Evolutionary conservation across 2,329 filamentous ascomycete species (phyloP), one percentile per base, ranked within the genome.

Genomic region (Epichloe uncinata): DNA sequence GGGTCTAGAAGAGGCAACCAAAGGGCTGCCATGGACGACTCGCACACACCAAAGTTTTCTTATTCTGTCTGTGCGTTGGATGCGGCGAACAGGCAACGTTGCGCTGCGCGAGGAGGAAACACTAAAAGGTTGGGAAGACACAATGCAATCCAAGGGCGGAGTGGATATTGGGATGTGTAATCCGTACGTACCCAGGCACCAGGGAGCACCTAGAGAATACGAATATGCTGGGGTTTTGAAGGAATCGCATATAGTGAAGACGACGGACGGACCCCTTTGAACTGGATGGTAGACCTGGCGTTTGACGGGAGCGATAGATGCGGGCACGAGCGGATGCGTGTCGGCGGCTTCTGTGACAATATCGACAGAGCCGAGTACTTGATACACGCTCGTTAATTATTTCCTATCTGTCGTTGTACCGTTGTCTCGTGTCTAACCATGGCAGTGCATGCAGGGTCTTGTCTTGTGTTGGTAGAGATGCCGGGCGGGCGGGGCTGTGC

Each of bases 291-390:
- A 42, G 38, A 38, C 26, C 2, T 41, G 46, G 46, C 41, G 46
- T 48, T 48, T 42, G 22, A 48, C 33, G 37, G 46, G 46, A 18
- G 36, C 26, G 18, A 48, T 48, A 41, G 22, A 35, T 48, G 11
- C 22, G 46, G 46, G 37, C 38, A 47, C 35, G 35, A 47, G 35
- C 45, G 22, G 16, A 47, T 47, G 35, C n/a, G 13, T 47, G 4
- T 38, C 33, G 12, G 3, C 40, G 11, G 26, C 37, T 48, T 16
- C 26, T 30, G 26, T 30, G 8, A 30, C 7, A 30, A 9, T 30
- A 3, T 30, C 26, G 26, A 30, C 26, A 30, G 26, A 30, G 26
- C 7, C 26, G 26, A 30, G 18, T 30, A 30, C 7, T 30, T 30
- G 26, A 41, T 13, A 22, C 38, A 41, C 15, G 38, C 18, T 12